Conservation (phyloP, 179 eudicot genomes). For the Nepenthes alata region DNA sequence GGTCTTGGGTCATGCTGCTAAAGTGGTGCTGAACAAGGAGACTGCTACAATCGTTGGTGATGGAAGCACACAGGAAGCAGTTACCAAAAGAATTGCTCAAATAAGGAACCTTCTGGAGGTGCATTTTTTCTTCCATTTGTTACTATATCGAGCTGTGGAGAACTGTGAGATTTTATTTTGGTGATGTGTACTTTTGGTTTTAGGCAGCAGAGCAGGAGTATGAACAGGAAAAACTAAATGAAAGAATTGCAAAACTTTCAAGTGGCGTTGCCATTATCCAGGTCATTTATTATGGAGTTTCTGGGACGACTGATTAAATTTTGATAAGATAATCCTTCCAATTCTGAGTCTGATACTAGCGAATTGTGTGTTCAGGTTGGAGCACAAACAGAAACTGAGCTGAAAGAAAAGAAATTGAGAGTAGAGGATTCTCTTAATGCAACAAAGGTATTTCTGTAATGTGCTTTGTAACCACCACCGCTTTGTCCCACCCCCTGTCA, state of each 20-base stretch:
- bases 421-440: conserved; percentile 93
- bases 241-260: conserved; percentile 83
- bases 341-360: not conserved
- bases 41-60: conserved; percentile 76
- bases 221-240: conserved; percentile 63
- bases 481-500: too few relatives aligned
- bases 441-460: conserved; percentile 46
- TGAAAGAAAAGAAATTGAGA: conserved; percentile 76
- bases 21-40: conserved; percentile 65
- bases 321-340: not conserved
- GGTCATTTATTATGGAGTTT: conserved; percentile 26
- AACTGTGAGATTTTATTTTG: not conserved
- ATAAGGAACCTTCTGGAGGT: conserved; percentile 76
- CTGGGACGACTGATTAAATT: not conserved
- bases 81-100: conserved; percentile 51
- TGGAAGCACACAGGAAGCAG: conserved; percentile 71
- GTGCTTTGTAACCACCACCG: not conserved
- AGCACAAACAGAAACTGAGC: conserved; percentile 90
- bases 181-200: not conserved
- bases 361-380: conserved; percentile 42
- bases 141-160: not conserved
- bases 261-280: conserved; percentile 92
- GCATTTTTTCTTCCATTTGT: not conserved
- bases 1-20: conserved; percentile 72
- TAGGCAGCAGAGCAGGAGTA: conserved; percentile 79